Evolutionary conservation across 148 eudicot genomes (phyloP), one percentile per base, ranked within the genome.

Genomic region (Drosera capensis): DNA sequence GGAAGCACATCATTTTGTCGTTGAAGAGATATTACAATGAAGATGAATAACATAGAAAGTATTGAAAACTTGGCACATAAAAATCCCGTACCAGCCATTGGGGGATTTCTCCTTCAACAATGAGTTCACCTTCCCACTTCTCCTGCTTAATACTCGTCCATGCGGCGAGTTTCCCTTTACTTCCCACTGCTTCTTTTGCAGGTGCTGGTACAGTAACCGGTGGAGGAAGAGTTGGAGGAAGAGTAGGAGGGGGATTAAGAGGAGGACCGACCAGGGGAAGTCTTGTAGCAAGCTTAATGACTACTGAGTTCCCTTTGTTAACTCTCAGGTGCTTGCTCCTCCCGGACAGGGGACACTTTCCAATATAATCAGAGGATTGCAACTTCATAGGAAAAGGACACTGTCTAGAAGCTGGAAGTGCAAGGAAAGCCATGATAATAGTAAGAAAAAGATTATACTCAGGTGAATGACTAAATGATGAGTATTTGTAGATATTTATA

Each of bases 121-220:
- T 51, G 47, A 92, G 88, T 58, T 92, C 82, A n/a, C 99, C 99
- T 47, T 92, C 88, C 99, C 99, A 92, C 25, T 73, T 56, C 49
- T 92, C 99, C 51, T 85, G 94, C 54, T 28, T 68, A 54, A 92
- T 46, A 50, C 99, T 92, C 18, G 76, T 81, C 99, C 99, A 92
- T 5, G 99, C 99, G 4, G 65, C 62, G 2, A 78, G 72, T 51
- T 65, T 75, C 20, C 54, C 46, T 19, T 54, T 64, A 43, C 39
- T 22, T 2, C 37, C 56, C 37, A 53, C 35, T 21, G 29, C 40
- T 31, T 61, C 71, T 25, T 55, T 63, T 43, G 41, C 51, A 20
- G n/a, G 38, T 34, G n/a, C n/a, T n/a, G n/a, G n/a, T n/a, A n/a
- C n/a, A n/a, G n/a, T n/a, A n/a, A n/a, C n/a, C n/a, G n/a, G n/a